Conservation (phyloP, 495 filamentous ascomycete genomes). For the Saxispiralis lemnorum region DNA sequence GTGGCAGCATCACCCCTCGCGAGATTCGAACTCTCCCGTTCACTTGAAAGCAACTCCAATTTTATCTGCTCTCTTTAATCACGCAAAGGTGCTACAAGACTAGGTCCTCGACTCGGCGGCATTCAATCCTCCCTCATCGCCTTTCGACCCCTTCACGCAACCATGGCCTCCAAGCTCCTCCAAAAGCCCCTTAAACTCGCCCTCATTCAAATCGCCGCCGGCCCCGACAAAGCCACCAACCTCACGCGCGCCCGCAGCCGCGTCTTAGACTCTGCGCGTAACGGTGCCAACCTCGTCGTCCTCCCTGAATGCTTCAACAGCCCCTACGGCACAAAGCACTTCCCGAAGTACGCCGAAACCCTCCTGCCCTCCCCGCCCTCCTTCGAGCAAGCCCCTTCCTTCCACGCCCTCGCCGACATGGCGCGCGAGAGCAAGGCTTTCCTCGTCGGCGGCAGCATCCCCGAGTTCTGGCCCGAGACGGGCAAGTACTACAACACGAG, state of each 20-base stretch:
- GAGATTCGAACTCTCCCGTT: too few species aligned
- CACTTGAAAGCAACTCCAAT: too few species aligned
- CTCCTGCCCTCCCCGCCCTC: conserved; percentile 65
- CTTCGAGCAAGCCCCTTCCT: conserved; percentile 53
- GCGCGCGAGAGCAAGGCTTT: conserved; percentile 58
- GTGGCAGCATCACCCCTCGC: too few species aligned
- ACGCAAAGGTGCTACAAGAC: too few species aligned
- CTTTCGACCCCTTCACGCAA: background rate
- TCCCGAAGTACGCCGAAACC: conserved; percentile 79
- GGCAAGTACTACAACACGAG: conserved; percentile 84
- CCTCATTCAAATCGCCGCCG: conserved; percentile 28
- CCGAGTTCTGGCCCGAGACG: conserved; percentile 46
- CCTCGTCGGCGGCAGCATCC: conserved; percentile 83
- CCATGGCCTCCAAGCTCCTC: conserved; percentile 26
- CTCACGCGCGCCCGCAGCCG: conserved; percentile 62
- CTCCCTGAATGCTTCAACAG: conserved; percentile 89
- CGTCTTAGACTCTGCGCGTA: conserved; percentile 59
- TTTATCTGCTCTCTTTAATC: too few species aligned
- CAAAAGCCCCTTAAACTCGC: conserved; percentile 27
- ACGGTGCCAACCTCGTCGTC: conserved; percentile 57
- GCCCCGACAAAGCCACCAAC: conserved; percentile 69
- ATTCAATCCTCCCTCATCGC: background rate
- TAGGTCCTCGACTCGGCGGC: too few species aligned
- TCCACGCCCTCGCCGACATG: conserved; percentile 64
- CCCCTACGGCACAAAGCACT: conserved; percentile 82